Evolutionary conservation across 1,284 basidiomycete species (phyloP), one percentile per base, ranked within the genome.

Genomic region (Ustilago hordei): DNA sequence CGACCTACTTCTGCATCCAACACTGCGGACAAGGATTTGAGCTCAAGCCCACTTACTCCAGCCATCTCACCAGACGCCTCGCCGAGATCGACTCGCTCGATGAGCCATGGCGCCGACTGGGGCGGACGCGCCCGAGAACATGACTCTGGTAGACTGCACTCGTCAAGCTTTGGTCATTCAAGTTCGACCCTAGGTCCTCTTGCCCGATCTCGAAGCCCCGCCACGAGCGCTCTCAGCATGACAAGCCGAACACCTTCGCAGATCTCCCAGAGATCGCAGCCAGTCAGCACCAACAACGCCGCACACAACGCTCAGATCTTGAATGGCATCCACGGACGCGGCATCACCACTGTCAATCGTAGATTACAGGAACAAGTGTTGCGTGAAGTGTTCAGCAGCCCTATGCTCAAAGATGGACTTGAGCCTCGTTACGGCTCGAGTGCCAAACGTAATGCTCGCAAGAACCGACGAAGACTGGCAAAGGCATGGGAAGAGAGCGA

Each of bases 331-430:
- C 63, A 76, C 31, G 83, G 84, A 4, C 78, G 77, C 31, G 84
- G 84, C 17, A 80, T 81, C 63, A 86, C 84, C 11, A 76, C 79
- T 11, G 83, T 86, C n/a, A 86, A 86, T 39, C 82, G 84, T 15
- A 75, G 74, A 13, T 61, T 86, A 43, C 80, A 86, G 66, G 84
- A 85, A 64, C 77, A 83, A 48, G 84, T 86, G 4, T 58, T 86
- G 62, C 79, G 84, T 19, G 84, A 86, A 47, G 84, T 86, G 7
- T 86, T 86, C 60, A 77, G 79, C 69, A 73, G 75, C 34, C 73
- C 77, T 9, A 79, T 78, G 60, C 67, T 80, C 53, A 75, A 80
- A 50, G 79, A 80, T 52, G 74, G 64, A 15, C 41, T 63, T 13
- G 69, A 71, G 50, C 35, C 70, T 32, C 76, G 71, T 3, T 72